Percentiles rank a stretch among this genome's conserved stretches.
phyloP scores from a whole-genome alignment of 2,329 filamentous ascomycete genomes.

The Botrytis galanthina region DNA sequence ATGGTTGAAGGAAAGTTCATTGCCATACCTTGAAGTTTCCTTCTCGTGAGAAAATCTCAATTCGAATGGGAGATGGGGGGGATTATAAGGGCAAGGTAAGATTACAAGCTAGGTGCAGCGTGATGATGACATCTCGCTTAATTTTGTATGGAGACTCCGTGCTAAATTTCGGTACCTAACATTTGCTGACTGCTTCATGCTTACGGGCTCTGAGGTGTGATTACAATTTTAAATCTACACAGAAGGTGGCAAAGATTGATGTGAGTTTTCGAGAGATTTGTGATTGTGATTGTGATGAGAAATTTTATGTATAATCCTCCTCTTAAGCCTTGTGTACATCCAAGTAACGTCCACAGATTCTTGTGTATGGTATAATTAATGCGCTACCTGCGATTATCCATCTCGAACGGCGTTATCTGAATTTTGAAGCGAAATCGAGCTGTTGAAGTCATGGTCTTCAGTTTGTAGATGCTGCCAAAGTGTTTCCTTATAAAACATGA shows the following conservation, averaged over 20 bases:
- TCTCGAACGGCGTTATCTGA: background rate
- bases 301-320: background rate
- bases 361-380: too few relatives aligned
- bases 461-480: background rate
- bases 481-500: background rate
- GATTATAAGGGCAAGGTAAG: rapidly evolving
- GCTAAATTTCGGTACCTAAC: background rate
- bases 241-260: background rate
- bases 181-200: background rate
- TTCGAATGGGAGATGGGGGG: background rate
- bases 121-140: slow-evolving; percentile 5
- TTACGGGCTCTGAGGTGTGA: background rate
- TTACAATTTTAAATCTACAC: too few relatives aligned
- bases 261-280: background rate
- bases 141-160: background rate
- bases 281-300: background rate
- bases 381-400: background rate
- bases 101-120: background rate
- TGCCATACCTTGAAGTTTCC: too few relatives aligned
- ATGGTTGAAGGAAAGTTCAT: rapidly evolving
- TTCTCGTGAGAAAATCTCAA: rapidly evolving
- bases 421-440: background rate
- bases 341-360: background rate
- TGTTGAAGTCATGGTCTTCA: background rate
- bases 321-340: background rate